Conservation (phyloP, 805 yeast genomes). For the Schwanniomyces sp. region DNA sequence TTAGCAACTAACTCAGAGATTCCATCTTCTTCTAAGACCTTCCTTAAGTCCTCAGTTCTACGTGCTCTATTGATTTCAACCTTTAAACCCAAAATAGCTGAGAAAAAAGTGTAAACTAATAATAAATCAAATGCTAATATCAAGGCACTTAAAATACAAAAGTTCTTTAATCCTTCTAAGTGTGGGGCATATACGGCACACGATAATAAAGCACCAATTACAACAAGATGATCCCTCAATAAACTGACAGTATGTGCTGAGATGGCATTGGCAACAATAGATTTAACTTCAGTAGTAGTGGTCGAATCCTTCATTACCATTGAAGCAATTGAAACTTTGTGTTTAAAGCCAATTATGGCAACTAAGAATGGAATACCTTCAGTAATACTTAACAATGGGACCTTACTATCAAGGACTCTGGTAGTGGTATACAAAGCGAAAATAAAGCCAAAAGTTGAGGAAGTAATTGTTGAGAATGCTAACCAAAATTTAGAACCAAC, state of each 20-base stretch:
- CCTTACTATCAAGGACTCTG: constrained; percentile 53
- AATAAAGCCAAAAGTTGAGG: constrained; percentile 81
- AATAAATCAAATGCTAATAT: constrained; percentile 70
- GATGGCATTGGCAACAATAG: constrained; percentile 44
- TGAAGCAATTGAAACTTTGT: constrained; percentile 71
- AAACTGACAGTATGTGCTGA: constrained; percentile 48
- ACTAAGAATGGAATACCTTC: constrained; percentile 95
- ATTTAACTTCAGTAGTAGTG: constrained; percentile 41
- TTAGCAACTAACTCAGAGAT: constrained; percentile 68
- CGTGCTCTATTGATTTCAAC: constrained; percentile 86
- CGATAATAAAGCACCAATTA: constrained; percentile 67
- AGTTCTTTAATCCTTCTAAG: constrained; percentile 73
- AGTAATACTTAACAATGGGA: constrained; percentile 71
- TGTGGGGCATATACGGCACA: constrained; percentile 64
- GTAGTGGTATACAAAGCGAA: constrained; percentile 67
- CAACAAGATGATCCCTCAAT: constrained; percentile 74
- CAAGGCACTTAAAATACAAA: constrained; percentile 72
- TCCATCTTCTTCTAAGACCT: constrained; percentile 91
- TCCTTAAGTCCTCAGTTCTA: constrained; percentile 72
- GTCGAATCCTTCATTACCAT: constrained; percentile 48
- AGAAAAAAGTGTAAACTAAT: constrained; percentile 74
- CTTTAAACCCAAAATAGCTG: constrained; percentile 82
- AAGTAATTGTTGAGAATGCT: constrained; percentile 72
- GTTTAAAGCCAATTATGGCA: constrained; percentile 88
- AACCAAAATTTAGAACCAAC: constrained; percentile 88